Evolutionary conservation across 306 rosid genomes (phyloP), one percentile per base, ranked within the genome.

Genomic region (Cicer arietinum): DNA sequence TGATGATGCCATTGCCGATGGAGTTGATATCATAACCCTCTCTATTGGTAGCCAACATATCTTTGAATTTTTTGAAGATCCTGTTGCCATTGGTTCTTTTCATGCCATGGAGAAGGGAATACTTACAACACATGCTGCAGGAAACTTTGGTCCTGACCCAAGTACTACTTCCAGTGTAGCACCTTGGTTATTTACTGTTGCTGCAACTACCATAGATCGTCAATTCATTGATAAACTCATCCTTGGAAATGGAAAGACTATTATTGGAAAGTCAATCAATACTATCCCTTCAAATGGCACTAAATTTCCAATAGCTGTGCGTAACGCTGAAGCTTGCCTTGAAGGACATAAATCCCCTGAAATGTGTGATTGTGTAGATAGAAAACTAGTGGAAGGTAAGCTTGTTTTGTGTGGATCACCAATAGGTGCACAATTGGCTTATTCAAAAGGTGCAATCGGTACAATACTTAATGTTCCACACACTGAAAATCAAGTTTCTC

Each of bases 1-100:
- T 57, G 63, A 57, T 25, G 63, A 57, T 57, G 40, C 63, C 40
- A 22, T 57, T 3, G 63, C 65, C 5, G 85, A 88, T 52, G 89
- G 91, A 2, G 87, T 83, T 3, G 80, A 85, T 37, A 13, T 88
- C 1, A 81, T 88, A 6, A 41, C 84, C 20, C 4, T 67, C 9
- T 67, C 72, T 6, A 10, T 65, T 39, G 71, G 78, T 3, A 6
- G 44, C 6, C 44, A 42, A 0, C 3, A 7, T 1, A 2, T 30
- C 35, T 30, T 30, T 3, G 35, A 30, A 30, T 30, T 30, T 30
- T 30, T 0, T 30, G 5, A 17, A 10, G 70, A 65, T 44, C 10
- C 9, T 6, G 17, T 65, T 10, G 35, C 70, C 4, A 72, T 72
- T 18, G 76, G 67, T 56, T 12, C 67, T 1, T 72, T 72, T 22